Percentiles rank a stretch among this genome's conserved stretches.
Conservation (phyloP, 192 early-diverging fungal genomes). For the Mortierella antarctica region DNA sequence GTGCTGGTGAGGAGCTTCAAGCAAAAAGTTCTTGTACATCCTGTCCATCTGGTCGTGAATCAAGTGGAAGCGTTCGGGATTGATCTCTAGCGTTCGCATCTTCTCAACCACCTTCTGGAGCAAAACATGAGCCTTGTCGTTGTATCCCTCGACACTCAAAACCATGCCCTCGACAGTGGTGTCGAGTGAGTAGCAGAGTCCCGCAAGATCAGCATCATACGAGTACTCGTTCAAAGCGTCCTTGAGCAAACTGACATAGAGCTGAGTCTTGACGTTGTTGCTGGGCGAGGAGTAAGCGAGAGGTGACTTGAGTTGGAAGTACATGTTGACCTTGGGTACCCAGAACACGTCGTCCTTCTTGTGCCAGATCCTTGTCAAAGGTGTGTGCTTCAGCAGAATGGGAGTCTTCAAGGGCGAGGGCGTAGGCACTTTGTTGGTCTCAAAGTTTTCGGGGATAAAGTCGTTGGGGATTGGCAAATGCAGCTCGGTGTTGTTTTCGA, state of each 20-base stretch:
- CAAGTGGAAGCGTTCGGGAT: constrained; percentile 78
- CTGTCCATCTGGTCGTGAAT: constrained; percentile 83
- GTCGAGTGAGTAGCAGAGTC: constrained; percentile 80
- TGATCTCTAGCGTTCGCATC: constrained; percentile 72
- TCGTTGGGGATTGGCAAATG: constrained; percentile 80
- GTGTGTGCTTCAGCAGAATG: constrained; percentile 68
- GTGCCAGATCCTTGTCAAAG: constrained; percentile 83
- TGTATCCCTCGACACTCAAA: constrained; percentile 84
- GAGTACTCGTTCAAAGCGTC: constrained; percentile 89
- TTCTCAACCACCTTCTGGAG: constrained; percentile 76
- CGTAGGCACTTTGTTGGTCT: constrained; percentile 62
- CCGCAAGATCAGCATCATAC: constrained; percentile 92
- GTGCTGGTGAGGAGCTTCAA: constrained; percentile 84
- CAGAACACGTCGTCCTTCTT: constrained; percentile 95
- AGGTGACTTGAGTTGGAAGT: constrained; percentile 78
- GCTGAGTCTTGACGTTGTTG: constrained; percentile 72
- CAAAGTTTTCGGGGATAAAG: constrained; percentile 89
- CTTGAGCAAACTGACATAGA: constrained; percentile 83
- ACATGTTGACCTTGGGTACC: constrained; percentile 88
- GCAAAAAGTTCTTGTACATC: constrained; percentile 80
- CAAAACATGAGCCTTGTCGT: constrained; percentile 84
- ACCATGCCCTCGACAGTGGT: constrained; percentile 77
- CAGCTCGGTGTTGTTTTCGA: constrained; percentile 64
- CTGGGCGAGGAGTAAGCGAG: constrained; percentile 79
- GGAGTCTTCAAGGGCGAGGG: constrained; percentile 21